Base-by-base conservation (phyloP, 2,329 filamentous ascomycete species). In the Westerdykella sp. region DNA sequence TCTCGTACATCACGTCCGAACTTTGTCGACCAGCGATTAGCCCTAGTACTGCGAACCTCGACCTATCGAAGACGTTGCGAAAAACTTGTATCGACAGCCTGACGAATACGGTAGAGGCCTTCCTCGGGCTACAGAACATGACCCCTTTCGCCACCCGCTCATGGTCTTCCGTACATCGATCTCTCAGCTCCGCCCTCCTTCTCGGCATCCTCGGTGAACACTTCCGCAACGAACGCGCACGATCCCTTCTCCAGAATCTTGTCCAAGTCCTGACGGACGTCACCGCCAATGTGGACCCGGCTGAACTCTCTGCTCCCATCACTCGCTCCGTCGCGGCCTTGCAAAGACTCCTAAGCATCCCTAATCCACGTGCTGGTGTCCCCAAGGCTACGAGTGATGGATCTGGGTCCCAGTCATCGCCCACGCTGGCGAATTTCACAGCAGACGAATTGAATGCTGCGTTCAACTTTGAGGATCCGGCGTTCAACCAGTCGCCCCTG, bases 1-100 rank as follows among this genome's bases (percentile, higher is more conserved):
- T 76, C 15, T 80, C 77, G 6, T 83, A 82, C 59, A 75, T 80
- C 45, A 74, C 74, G 16, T 81, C 79, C 4, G 79, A 82, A 62
- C 73, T 82, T 25, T 81, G 77, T 55, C 73, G 79, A 25, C 78
- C 79, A 28, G 76, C 78, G 18, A 72, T 83, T 54, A 80, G 77
- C 53, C 70, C 74, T 9, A 66, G 69, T 35, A 68, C 68, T 7
- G 70, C 73, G 32, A 60, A 62, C 13, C 55, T 66, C 40, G 71
- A 73, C 35, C 59, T 72, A 34, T 68, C 60, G 48, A 70, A 62
- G 55, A 73, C 62, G 10, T 70, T 81, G 56, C 73, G 75, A 35
- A 71, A 72, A 41, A 73, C 74, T 44, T 81, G 78, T 53, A 69
- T 82, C 30, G 69, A 74, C 38, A 77, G 74, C 48, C 65, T 82